phyloP scores from a whole-genome alignment of 2,329 filamentous ascomycete species.

The Clarireedia hainanense region DNA sequence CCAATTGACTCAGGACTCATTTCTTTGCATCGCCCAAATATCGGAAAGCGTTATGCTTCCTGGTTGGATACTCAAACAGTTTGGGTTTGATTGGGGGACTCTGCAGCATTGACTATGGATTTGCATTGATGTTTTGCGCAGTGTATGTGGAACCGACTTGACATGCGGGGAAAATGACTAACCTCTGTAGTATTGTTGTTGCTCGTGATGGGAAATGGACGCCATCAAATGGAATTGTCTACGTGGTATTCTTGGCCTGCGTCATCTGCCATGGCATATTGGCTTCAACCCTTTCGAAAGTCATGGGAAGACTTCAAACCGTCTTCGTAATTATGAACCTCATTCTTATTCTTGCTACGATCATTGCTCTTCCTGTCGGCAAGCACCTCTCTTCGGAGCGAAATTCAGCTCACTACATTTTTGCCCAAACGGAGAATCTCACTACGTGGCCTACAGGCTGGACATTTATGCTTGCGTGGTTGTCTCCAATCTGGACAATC shows the following conservation, averaged over 20 bases:
- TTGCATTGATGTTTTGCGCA: slow-evolving; percentile 49
- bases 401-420: slow-evolving; percentile 44
- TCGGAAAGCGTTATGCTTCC: slow-evolving; percentile 49
- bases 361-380: slow-evolving; percentile 49
- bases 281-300: slow-evolving; percentile 42
- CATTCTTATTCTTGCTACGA: slow-evolving; percentile 45
- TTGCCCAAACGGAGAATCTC: slow-evolving; percentile 46
- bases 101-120: slow-evolving; percentile 52
- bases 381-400: slow-evolving; percentile 28
- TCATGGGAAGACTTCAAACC: slow-evolving; percentile 53
- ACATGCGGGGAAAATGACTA: not conserved
- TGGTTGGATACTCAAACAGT: slow-evolving; percentile 55
- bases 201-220: slow-evolving; percentile 47
- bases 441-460: slow-evolving; percentile 50
- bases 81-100: slow-evolving; percentile 52
- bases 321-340: slow-evolving; percentile 48
- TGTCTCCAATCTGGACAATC: slow-evolving; percentile 55
- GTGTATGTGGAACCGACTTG: slow-evolving; percentile 30
- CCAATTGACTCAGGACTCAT: slow-evolving; percentile 41
- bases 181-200: slow-evolving; percentile 38
- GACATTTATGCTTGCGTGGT: slow-evolving; percentile 53
- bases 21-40: slow-evolving; percentile 47
- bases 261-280: slow-evolving; percentile 47
- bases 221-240: slow-evolving; percentile 47
- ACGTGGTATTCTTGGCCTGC: slow-evolving; percentile 47